These are phyloP conservation scores for Puccinia triticina DNA, from an alignment of 1,284 basidiomycete genomes.

Conservation along the genomic window DNA sequence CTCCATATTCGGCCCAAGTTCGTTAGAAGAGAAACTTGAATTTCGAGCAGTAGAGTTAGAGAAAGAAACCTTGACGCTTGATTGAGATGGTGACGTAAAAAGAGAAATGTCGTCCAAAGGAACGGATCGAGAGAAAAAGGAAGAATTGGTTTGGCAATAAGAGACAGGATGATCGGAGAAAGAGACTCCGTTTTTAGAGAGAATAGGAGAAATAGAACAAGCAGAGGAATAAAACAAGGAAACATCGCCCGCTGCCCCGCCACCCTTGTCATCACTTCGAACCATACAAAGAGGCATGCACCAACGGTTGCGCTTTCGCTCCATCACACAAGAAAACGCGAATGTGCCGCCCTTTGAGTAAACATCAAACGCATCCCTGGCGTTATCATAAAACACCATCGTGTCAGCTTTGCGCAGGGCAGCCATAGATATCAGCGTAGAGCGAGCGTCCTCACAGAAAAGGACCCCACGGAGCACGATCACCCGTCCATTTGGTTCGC, in stretches of 20 bases:
- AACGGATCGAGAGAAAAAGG: too few relatives aligned
- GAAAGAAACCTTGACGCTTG: too few relatives aligned
- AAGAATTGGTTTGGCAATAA: too few relatives aligned
- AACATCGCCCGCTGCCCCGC: too few relatives aligned
- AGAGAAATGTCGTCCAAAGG: too few relatives aligned
- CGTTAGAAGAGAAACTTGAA: background rate
- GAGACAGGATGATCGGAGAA: too few relatives aligned
- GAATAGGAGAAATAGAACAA: too few relatives aligned
- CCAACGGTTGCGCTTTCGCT: background rate
- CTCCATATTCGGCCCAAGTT: background rate
- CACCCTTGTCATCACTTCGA: too few relatives aligned
- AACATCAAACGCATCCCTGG: background rate
- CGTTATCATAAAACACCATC: background rate
- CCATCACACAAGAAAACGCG: background rate
- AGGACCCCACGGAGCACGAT: background rate
- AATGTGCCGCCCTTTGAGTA: background rate
- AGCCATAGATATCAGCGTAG: background rate
- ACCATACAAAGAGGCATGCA: background rate
- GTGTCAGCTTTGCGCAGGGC: background rate
- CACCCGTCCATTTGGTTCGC: background rate
- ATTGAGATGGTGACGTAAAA: too few relatives aligned
- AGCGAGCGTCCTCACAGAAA: background rate
- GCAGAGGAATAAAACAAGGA: too few relatives aligned
- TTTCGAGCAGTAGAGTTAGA: too few relatives aligned
- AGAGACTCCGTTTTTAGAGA: too few relatives aligned